phyloP scores from a whole-genome alignment of 164 flowering plant genomes.

The Amborella trichopoda region DNA sequence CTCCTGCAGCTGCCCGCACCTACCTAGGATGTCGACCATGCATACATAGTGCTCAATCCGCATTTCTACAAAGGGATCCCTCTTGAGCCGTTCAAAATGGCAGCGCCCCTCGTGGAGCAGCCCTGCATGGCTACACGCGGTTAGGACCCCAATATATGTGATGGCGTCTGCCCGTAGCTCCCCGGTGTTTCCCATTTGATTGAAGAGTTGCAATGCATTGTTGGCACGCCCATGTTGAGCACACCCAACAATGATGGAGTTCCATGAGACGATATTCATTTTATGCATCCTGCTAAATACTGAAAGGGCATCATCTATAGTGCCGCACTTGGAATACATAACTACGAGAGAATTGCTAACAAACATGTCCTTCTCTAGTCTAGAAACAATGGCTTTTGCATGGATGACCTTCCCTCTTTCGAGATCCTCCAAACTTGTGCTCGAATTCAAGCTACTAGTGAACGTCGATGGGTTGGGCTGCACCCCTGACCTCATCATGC shows the following conservation, averaged over 20 bases:
- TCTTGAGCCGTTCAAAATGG: constrained; percentile 4
- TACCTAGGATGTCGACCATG: constrained; percentile 12
- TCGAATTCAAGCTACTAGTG: constrained; percentile 10
- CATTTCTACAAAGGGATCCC: constrained; percentile 3
- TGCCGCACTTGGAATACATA: constrained; percentile 10
- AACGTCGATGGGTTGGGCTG: constrained; percentile 12
- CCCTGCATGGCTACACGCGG: constrained; percentile 13
- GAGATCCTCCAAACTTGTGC: constrained; percentile 9
- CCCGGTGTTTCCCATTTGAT: constrained; percentile 1
- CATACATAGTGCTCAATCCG: constrained; percentile 11
- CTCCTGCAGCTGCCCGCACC: constrained; percentile 10
- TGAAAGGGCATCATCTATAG: neutral
- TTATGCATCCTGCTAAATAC: neutral
- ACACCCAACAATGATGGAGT: constrained; percentile 4
- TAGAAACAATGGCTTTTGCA: constrained; percentile 3
- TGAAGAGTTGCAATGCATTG: constrained; percentile 4
- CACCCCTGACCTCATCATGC: constrained; percentile 4
- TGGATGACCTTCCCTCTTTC: constrained; percentile 10
- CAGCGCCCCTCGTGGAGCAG: constrained; percentile 3
- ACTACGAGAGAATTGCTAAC: constrained; percentile 11
- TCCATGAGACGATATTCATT: constrained; percentile 7
- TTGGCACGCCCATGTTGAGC: constrained; percentile 5
- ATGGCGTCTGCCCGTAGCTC: constrained; percentile 3
- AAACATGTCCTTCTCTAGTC: constrained; percentile 10
- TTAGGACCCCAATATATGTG: constrained; percentile 9